phyloP scores from a whole-genome alignment of 1,139 yeast species.

The Blastobotrys illinoisensis region DNA sequence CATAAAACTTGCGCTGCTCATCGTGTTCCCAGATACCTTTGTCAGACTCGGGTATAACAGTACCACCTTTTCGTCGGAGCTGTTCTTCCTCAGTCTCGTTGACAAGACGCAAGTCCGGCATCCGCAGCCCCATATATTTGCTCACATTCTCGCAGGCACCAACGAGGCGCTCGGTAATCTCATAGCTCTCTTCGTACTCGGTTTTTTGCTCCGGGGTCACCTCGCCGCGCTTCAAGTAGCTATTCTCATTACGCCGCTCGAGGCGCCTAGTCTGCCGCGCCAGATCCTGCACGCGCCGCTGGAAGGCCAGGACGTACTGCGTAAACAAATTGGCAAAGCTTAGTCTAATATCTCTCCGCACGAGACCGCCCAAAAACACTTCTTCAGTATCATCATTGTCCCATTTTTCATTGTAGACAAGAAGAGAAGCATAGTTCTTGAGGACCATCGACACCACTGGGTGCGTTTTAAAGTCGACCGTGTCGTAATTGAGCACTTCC shows the following conservation, averaged over 20 bases:
- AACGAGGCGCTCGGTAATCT: constrained; percentile 43
- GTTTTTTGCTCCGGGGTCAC: constrained; percentile 48
- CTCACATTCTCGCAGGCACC: constrained; percentile 44
- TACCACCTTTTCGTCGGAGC: constrained; percentile 23
- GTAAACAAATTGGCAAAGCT: constrained; percentile 38
- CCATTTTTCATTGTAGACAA: constrained; percentile 20
- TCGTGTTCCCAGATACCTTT: constrained; percentile 60
- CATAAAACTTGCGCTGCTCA: constrained; percentile 60
- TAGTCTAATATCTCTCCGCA: constrained; percentile 21
- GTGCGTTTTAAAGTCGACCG: constrained; percentile 39
- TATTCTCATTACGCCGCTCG: constrained; percentile 43
- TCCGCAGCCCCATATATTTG: constrained; percentile 35
- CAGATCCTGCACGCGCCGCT: constrained; percentile 35
- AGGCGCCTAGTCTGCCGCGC: constrained; percentile 37
- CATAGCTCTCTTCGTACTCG: constrained; percentile 38
- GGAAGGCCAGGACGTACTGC: constrained; percentile 45
- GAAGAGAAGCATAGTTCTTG: constrained; percentile 41
- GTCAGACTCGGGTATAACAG: constrained; percentile 24
- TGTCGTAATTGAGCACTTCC: constrained; percentile 48
- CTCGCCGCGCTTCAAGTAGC: constrained; percentile 64
- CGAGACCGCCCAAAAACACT: constrained; percentile 8
- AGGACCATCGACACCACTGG: constrained; percentile 46
- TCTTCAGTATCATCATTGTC: neutral
- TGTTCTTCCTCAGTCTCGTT: constrained; percentile 24
- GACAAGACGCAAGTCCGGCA: constrained; percentile 33